Evolutionary conservation across 148 eudicot genomes (phyloP), one percentile per base, ranked within the genome.

Genomic region (Bassia scoparia): DNA sequence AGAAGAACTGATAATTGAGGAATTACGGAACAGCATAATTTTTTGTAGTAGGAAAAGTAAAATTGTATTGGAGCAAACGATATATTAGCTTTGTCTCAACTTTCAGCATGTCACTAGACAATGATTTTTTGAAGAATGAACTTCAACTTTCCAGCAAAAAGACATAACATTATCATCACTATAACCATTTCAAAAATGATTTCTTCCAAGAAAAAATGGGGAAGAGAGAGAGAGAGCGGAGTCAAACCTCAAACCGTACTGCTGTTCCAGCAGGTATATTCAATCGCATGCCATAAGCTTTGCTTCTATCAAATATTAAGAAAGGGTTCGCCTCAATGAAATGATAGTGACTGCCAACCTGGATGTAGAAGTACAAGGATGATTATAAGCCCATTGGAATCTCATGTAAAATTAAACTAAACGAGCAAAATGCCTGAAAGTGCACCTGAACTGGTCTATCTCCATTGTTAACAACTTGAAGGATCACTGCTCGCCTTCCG

Each of bases 311-410:
- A 84, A 91, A 95, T 43, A 84, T 82, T 75, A 95, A 78, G 78
- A 64, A 77, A 38, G 93, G 97, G 77, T 95, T 95, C 69, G 79
- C 87, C 80, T 95, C 98, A 76, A 95, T 88, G 81, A 94, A 94
- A 81, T 91, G 98, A 89, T 91, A 94, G 82, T 94, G 98, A 84
- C 98, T 94, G 77, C 98, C 98, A 77, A 94, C 90, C 98, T 94
- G 83, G 61, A 85, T 38, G 27, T 49, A 72, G 69, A 72, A 71
- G 38, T 37, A 35, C 63, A 75, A 70, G 69, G 23, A 14, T 21
- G 24, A 55, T 37, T 61, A 49, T 30, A 20, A 26, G 33, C 2
- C 6, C 43, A 0, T 21, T 43, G 18, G n/a, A n/a, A n/a, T n/a
- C n/a, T n/a, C n/a, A n/a, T n/a, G n/a, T n/a, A n/a, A n/a, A n/a